Conservation (phyloP, 31 red algal genomes). For the Porphyra umbilicalis region DNA sequence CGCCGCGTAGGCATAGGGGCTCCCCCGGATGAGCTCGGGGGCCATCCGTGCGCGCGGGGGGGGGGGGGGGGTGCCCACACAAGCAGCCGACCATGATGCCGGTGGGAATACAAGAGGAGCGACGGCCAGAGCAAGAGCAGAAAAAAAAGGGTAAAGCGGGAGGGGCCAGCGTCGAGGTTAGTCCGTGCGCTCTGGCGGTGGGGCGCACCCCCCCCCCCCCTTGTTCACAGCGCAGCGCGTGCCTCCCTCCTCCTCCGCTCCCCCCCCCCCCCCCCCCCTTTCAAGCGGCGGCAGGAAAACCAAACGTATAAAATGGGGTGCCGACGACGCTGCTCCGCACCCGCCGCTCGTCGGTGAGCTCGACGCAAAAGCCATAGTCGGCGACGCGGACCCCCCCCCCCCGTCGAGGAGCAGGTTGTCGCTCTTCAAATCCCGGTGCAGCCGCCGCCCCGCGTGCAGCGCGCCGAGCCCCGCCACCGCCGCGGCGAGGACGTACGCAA, state of each 20-base stretch:
- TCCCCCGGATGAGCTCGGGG: conserved; percentile 66
- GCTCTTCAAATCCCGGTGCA: conserved; percentile 86
- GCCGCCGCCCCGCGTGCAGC: conserved; percentile 55
- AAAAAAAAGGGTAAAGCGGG: too few relatives aligned
- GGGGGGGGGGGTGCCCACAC: too few relatives aligned
- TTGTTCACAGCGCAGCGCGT: too few relatives aligned
- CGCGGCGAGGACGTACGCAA: conserved; percentile 79
- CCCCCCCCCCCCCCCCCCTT: not conserved
- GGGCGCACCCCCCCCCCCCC: too few relatives aligned
- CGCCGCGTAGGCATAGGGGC: conserved; percentile 37
- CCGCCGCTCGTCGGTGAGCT: conserved; percentile 39
- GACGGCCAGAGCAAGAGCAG: too few relatives aligned
- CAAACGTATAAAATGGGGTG: conserved; percentile 52
- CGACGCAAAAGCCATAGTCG: conserved; percentile 80
- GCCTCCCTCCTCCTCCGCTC: too few relatives aligned
- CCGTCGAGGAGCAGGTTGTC: conserved; percentile 73
- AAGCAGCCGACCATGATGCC: too few relatives aligned
- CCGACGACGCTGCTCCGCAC: conserved; percentile 82
- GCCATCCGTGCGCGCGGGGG: conserved; percentile 57
- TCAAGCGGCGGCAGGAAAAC: conserved; percentile 6
- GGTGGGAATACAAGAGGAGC: too few relatives aligned
- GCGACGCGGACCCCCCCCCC: conserved; percentile 61
- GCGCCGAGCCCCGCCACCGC: conserved; percentile 58
- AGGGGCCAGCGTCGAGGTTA: not conserved
- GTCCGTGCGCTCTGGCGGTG: too few relatives aligned